A percentile compares a stretch with the other conserved stretches of the same genome.
phyloP scores from a whole-genome alignment of 176 grass and related monocot species.

The Zoysia japonica region DNA sequence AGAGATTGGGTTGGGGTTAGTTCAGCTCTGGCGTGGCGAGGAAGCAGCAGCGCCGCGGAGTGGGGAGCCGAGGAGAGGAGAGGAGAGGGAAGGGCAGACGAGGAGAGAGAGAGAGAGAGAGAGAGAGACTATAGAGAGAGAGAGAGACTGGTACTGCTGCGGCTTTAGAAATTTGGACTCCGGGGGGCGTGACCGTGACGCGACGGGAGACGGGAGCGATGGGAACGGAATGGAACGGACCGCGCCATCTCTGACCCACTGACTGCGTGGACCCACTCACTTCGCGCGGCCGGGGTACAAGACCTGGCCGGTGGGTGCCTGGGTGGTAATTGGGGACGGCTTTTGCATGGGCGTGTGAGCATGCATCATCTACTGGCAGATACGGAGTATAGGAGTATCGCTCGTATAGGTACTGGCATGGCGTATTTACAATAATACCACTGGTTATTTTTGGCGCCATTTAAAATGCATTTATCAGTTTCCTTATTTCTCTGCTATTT shows the following conservation, averaged over 20 bases:
- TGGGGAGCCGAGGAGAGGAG: not conserved
- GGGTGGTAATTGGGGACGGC: slow-evolving; percentile 12
- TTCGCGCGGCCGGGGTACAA: not conserved
- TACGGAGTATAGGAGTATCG: not conserved
- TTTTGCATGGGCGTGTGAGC: not conserved
- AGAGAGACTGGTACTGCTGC: slow-evolving; percentile 10
- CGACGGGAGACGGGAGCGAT: slow-evolving; percentile 35
- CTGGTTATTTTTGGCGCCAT: not conserved
- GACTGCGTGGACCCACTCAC: not conserved
- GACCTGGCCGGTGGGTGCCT: no score
- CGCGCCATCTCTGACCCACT: not conserved
- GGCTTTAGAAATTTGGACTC: slow-evolving; percentile 43
- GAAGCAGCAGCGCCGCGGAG: slow-evolving; percentile 27
- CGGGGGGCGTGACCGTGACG: slow-evolving; percentile 32
- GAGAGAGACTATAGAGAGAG: not conserved
- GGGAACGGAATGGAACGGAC: slow-evolving; percentile 6
- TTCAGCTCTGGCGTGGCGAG: slow-evolving; percentile 38
- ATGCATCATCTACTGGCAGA: not conserved
- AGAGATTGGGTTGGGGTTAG: not conserved
- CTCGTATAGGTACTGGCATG: not conserved
- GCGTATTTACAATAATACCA: not conserved
- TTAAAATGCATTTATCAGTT: no score
- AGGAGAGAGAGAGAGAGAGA: not conserved
- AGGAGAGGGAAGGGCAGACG: no score
- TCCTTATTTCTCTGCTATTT: no score